Evolutionary conservation across 805 yeast species (phyloP).

Genomic region (Zygotorulaspora chibaensis): DNA sequence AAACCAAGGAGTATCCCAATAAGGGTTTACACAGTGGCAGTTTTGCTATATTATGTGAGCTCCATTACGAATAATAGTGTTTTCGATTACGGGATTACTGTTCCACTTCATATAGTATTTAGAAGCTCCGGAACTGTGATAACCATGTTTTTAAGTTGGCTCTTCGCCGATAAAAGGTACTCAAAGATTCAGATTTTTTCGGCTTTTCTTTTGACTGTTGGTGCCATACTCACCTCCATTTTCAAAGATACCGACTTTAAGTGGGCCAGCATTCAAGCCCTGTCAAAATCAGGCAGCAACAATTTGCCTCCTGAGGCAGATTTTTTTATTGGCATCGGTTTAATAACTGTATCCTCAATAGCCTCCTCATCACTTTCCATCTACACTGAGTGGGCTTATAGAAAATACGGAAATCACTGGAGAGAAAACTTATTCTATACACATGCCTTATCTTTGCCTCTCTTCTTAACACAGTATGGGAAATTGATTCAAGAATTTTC

Average conservation of each 20-base stretch:
- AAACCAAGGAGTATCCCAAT: slow-evolving; percentile 40
- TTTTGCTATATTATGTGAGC: slow-evolving; percentile 47
- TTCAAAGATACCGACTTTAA: slow-evolving; percentile 31
- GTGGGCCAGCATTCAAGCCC: slow-evolving; percentile 3
- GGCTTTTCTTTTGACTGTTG: slow-evolving; percentile 49
- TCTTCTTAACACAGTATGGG: slow-evolving; percentile 41
- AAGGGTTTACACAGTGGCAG: slow-evolving; percentile 42
- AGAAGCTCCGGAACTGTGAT: slow-evolving; percentile 61
- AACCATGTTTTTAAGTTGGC: slow-evolving; percentile 53
- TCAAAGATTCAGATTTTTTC: slow-evolving; percentile 44
- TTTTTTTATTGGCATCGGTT: slow-evolving; percentile 30
- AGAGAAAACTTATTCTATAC: slow-evolving; percentile 59
- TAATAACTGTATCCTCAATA: slow-evolving; percentile 39
- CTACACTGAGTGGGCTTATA: slow-evolving; percentile 48
- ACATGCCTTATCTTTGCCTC: slow-evolving; percentile 52
- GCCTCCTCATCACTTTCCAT: slow-evolving; percentile 57
- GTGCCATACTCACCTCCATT: slow-evolving; percentile 45
- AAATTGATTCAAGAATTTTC: slow-evolving; percentile 34
- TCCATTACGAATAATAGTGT: slow-evolving; percentile 56
- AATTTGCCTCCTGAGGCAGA: slow-evolving; percentile 1
- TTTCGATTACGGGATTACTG: slow-evolving; percentile 52
- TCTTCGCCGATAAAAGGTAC: slow-evolving; percentile 45
- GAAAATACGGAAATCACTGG: slow-evolving; percentile 56
- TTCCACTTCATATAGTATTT: slow-evolving; percentile 64
- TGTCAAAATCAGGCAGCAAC: background rate